Evolutionary conservation across 2,329 filamentous ascomycete genomes (phyloP), one percentile per base, ranked within the genome.

Genomic region (Leptographium wingfieldii): DNA sequence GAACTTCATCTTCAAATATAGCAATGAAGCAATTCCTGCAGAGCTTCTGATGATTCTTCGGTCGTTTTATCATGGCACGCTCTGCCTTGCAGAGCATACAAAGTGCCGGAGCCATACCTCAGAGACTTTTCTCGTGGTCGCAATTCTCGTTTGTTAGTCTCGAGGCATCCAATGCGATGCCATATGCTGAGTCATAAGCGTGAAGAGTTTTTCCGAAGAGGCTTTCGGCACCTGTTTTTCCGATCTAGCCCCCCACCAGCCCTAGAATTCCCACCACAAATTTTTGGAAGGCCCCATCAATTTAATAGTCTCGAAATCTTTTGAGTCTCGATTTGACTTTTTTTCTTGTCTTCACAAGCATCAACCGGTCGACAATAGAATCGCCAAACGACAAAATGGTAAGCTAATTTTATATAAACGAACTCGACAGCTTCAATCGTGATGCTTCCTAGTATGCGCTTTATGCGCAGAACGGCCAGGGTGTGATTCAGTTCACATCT

Each of bases 41-140:
- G 55, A 99, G 81, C 68, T 96, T 96, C 66, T 95, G 85, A 67
- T 95, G 85, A 69, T 97, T 96, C 72, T 97, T 97, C 1, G 94
- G 92, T 33, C 94, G 84, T 63, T 96, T 90, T 61, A 99, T 94
- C 25, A 96, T 81, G 5, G 94, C 92, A 62, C 92, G 83, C 63
- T 87, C 80, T 27, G 78, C 80, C 64, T 87, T 80, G 75, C 94
- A 99, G 64, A 85, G 77, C 57, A 84, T 83, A 71, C 94, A 99
- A 27, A 80, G 75, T 25, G 82, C 80, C 27, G 91, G 90, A 9
- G 91, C 80, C 92, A 96, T 95, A 5, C 29, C n/a, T 40, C 16
- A 12, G 27, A 51, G 31, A 10, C 19, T 43, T 33, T 29, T 22
- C 55, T n/a, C n/a, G n/a, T 33, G 38, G 31, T 53, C 29, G 7